Evolutionary conservation across 306 rosid species (phyloP).

Genomic region (Astragalus glycyphyllos): DNA sequence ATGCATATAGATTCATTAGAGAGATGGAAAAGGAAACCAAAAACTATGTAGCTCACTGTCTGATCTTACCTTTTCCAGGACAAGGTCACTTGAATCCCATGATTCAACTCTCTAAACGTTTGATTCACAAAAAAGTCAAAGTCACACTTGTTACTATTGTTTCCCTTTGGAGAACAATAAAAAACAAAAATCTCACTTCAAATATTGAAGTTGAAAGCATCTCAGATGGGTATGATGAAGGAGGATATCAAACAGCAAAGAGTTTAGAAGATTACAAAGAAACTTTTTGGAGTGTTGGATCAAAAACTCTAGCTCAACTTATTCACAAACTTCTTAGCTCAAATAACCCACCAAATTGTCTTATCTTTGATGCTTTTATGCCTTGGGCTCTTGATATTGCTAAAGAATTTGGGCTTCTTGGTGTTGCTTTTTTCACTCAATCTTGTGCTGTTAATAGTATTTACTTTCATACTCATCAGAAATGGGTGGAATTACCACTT

Average conservation of each 20-base stretch:
- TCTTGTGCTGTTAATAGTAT: conserved; percentile 21
- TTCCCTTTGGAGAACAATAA: background rate
- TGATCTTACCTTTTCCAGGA: conserved; percentile 15
- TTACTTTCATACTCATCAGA: conserved; percentile 14
- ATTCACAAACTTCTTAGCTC: background rate
- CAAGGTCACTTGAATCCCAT: conserved; percentile 34
- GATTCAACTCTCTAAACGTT: conserved; percentile 32
- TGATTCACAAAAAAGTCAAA: background rate
- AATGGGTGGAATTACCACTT: conserved; percentile 14
- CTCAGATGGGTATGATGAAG: conserved; percentile 31
- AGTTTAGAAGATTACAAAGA: conserved; percentile 1
- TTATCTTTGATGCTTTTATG: conserved; percentile 32
- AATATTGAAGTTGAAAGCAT: conserved; percentile 25
- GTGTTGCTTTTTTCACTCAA: conserved; percentile 28
- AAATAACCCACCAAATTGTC: conserved; percentile 22
- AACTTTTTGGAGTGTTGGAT: conserved; percentile 22
- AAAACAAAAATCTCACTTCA: conserved; percentile 10
- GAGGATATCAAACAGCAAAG: conserved; percentile 9
- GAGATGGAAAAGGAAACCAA: conserved; percentile 1
- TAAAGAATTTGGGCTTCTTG: no score
- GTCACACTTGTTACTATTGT: conserved; percentile 4
- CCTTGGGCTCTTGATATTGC: conserved; percentile 37
- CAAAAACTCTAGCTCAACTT: conserved; percentile 9
- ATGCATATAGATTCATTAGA: no score
- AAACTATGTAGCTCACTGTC: background rate